Evolutionary conservation across 2,329 filamentous ascomycete species (phyloP).

Genomic region (Elsinoe arachidis): DNA sequence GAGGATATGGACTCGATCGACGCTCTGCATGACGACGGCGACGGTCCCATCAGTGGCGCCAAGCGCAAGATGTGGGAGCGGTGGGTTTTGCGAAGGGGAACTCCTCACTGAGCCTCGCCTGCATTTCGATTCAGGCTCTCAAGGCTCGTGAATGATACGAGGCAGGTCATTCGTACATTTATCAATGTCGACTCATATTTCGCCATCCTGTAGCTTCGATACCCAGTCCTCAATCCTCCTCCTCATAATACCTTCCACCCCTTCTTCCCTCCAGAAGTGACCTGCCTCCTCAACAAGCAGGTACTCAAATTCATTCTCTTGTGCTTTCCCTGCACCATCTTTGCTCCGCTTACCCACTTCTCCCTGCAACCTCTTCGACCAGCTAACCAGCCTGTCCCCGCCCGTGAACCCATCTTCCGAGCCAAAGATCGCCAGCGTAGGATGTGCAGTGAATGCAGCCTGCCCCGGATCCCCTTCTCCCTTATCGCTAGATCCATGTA

Average conservation of each 20-base stretch:
- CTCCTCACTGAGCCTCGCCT: not conserved
- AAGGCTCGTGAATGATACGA: no score
- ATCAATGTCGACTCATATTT: not conserved
- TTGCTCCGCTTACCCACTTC: not conserved
- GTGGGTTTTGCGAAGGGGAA: slow-evolving; percentile 40
- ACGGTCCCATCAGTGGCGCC: slow-evolving; percentile 33
- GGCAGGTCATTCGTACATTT: no score
- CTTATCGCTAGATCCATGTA: slow-evolving; percentile 37
- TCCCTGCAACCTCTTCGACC: slow-evolving; percentile 49
- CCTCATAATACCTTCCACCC: slow-evolving; percentile 25
- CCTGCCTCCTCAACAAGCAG: slow-evolving; percentile 41
- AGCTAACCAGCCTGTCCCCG: slow-evolving; percentile 54
- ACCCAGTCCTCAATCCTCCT: slow-evolving; percentile 22
- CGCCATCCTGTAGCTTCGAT: not conserved
- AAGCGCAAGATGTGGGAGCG: slow-evolving; percentile 49
- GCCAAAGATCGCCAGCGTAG: slow-evolving; percentile 65
- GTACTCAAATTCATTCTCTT: slow-evolving; percentile 30
- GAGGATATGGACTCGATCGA: slow-evolving; percentile 34
- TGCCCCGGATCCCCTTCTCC: not conserved
- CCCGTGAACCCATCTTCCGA: slow-evolving; percentile 66
- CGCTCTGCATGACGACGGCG: slow-evolving; percentile 41
- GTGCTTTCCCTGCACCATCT: slow-evolving; percentile 18
- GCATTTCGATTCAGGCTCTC: no score
- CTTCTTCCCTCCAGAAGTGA: slow-evolving; percentile 42
- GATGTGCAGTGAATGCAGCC: slow-evolving; percentile 47